Conservation (phyloP, 2,329 filamentous ascomycete genomes). For the Periglandula ipomoeae region DNA sequence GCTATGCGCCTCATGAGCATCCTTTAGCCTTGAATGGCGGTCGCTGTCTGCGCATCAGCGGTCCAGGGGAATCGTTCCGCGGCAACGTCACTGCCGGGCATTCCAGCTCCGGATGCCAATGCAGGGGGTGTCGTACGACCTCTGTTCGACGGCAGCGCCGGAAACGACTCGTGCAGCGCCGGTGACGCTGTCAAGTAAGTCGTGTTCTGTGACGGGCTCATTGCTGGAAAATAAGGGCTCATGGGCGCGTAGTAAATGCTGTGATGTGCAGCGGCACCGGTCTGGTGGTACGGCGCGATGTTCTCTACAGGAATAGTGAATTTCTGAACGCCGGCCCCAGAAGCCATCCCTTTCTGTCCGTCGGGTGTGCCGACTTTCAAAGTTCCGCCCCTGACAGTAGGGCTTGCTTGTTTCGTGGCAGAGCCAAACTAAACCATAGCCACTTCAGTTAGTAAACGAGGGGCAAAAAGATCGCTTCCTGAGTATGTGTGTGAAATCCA, state of each 20-base stretch:
- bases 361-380: slow-evolving; percentile 31
- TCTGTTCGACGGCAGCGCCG: background rate
- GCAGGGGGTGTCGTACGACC: slow-evolving; percentile 33
- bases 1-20: too few relatives aligned
- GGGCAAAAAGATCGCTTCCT: background rate
- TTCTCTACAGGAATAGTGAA: background rate
- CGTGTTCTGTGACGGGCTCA: slow-evolving; percentile 10
- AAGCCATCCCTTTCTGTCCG: slow-evolving; percentile 3
- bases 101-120: slow-evolving; percentile 38
- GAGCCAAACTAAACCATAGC: slow-evolving; percentile 46
- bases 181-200: slow-evolving; percentile 5
- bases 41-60: slow-evolving; percentile 38
- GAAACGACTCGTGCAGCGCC: slow-evolving; percentile 9
- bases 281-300: slow-evolving; percentile 16
- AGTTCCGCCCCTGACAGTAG: slow-evolving; percentile 40
- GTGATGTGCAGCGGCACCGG: slow-evolving; percentile 33
- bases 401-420: slow-evolving; percentile 38
- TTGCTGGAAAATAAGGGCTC: slow-evolving; percentile 11
- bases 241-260: slow-evolving; percentile 21
- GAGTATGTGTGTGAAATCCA: background rate
- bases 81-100: slow-evolving; percentile 30
- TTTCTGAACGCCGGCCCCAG: background rate
- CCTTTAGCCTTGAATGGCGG: slow-evolving; percentile 34
- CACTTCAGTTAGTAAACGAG: slow-evolving; percentile 28
- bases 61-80: slow-evolving; percentile 38